A percentile compares a stretch with the other conserved stretches of the same genome.
Evolutionary conservation across 129 eudicot genomes (phyloP).

Genomic region (Helianthus annuus): HanXRQr2.0-SUNRISE NC_035444.2:161712981-161713480

Average conservation of each 20-base stretch:
- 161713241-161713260: no score
- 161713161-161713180: background rate
- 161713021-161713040: no score
- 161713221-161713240: background rate
- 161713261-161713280: slow-evolving; percentile 8
- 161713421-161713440: slow-evolving; percentile 14
- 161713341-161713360: background rate
- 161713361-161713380: background rate
- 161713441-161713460: slow-evolving; percentile 1
- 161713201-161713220: no score
- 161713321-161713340: slow-evolving; percentile 1
- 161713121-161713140: background rate
- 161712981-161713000: background rate
- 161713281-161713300: slow-evolving; percentile 15
- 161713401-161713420: slow-evolving; percentile 17
- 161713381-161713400: slow-evolving; percentile 8
- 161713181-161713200: background rate
- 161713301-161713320: background rate
- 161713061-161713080: no score
- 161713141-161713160: background rate
- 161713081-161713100: slow-evolving; percentile 1
- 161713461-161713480: slow-evolving; percentile 12
- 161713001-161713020: background rate
- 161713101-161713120: background rate
- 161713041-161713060: no score